phyloP scores from a whole-genome alignment of 1,284 basidiomycete genomes.

The Puccinia coronata region DNA sequence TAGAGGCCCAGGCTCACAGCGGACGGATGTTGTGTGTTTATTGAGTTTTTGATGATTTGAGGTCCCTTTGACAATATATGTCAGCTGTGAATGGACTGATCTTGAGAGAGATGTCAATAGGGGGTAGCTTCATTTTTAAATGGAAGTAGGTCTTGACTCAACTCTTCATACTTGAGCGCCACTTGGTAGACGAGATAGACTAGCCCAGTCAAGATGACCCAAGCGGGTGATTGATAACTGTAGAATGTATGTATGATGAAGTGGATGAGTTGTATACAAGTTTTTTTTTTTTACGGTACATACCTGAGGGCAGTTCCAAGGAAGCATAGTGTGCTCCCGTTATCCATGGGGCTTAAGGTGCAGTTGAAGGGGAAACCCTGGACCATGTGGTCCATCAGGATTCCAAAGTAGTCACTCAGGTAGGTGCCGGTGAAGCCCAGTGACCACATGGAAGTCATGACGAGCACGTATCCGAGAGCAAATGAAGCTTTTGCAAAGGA shows the following conservation, averaged over 20 bases:
- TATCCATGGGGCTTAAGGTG: conserved; percentile 58
- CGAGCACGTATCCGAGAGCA: conserved; percentile 55
- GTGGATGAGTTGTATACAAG: neutral
- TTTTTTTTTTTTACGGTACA: neutral
- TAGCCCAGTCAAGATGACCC: conserved; percentile 24
- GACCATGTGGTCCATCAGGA: conserved; percentile 59
- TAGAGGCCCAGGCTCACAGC: no score
- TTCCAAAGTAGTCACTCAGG: conserved; percentile 60
- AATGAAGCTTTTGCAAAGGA: conserved; percentile 51
- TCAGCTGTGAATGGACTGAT: conserved; percentile 41
- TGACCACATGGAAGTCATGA: conserved; percentile 58
- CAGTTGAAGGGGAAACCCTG: conserved; percentile 59
- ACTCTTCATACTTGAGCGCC: conserved; percentile 45
- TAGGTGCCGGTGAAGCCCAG: conserved; percentile 59
- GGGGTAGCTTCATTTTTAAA: no score
- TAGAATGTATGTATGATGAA: neutral
- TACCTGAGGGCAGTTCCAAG: conserved; percentile 53
- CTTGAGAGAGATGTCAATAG: neutral
- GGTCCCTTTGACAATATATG: conserved; percentile 6
- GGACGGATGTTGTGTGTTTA: no score
- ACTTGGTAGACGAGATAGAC: conserved; percentile 28
- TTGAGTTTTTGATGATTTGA: conserved; percentile 24
- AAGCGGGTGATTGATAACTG: conserved; percentile 42
- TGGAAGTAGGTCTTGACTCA: no score
- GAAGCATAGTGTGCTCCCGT: conserved; percentile 54